phyloP scores from a whole-genome alignment of 1,284 basidiomycete genomes.

The Flammula alnicola region DNA sequence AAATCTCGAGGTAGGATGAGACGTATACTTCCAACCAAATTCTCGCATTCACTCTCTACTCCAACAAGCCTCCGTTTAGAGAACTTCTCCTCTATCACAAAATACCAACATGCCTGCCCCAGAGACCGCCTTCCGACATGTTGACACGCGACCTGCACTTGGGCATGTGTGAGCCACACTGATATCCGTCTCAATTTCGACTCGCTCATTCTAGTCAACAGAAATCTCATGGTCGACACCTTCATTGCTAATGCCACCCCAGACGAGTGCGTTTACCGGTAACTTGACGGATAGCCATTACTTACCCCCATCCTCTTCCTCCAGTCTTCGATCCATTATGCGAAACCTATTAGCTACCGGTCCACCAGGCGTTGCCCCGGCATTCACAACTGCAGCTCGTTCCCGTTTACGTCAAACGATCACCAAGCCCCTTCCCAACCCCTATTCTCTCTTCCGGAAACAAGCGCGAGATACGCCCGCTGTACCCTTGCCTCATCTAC shows the following conservation, averaged over 20 bases:
- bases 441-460: slow-evolving; percentile 47
- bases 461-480: slow-evolving; percentile 39
- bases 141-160: slow-evolving; percentile 45
- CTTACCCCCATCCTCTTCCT: slow-evolving; percentile 8
- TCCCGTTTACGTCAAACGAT: slow-evolving; percentile 57
- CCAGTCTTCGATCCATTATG: slow-evolving; percentile 71
- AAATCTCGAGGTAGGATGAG: slow-evolving; percentile 6
- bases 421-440: slow-evolving; percentile 42
- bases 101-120: slow-evolving; percentile 50
- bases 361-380: slow-evolving; percentile 57
- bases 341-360: slow-evolving; percentile 69
- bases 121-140: slow-evolving; percentile 36
- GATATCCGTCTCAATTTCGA: neutral
- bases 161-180: slow-evolving; percentile 66
- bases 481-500: slow-evolving; percentile 53
- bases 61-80: neutral
- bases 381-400: slow-evolving; percentile 67
- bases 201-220: slow-evolving; percentile 32
- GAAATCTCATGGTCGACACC: slow-evolving; percentile 82
- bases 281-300: neutral
- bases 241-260: slow-evolving; percentile 73
- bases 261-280: slow-evolving; percentile 60
- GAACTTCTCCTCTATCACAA: slow-evolving; percentile 11
- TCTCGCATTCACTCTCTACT: neutral
- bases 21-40: slow-evolving; percentile 1